Evolutionary conservation across 805 yeast species (phyloP).

Genomic region (Kockiozyma suomiensis): DNA sequence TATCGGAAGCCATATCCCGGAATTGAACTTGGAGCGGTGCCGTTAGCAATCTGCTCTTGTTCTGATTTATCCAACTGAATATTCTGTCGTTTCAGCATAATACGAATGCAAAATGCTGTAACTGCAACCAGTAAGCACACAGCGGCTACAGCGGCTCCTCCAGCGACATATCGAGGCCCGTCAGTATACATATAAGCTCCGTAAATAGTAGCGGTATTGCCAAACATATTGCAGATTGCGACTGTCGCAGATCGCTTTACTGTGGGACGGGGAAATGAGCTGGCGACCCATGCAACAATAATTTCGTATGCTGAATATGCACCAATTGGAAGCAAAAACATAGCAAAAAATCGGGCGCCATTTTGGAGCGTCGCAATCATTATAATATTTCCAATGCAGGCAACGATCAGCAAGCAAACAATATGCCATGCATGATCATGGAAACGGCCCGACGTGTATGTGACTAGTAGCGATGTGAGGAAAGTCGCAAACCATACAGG

Average conservation of each 20-base stretch:
- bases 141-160: slow-evolving; percentile 21
- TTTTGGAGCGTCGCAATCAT: slow-evolving; percentile 14
- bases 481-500: slow-evolving; percentile 64
- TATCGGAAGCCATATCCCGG: slow-evolving; percentile 19
- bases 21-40: background rate
- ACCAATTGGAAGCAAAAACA: slow-evolving; percentile 30
- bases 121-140: slow-evolving; percentile 11
- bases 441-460: slow-evolving; percentile 28
- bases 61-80: slow-evolving; percentile 21
- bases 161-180: slow-evolving; percentile 25
- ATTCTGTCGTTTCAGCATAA: slow-evolving; percentile 17
- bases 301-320: slow-evolving; percentile 24
- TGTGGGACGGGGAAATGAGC: slow-evolving; percentile 28
- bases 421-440: slow-evolving; percentile 28
- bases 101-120: slow-evolving; percentile 11
- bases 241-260: slow-evolving; percentile 25
- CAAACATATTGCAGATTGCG: slow-evolving; percentile 28
- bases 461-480: slow-evolving; percentile 48
- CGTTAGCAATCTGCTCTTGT: slow-evolving; percentile 5
- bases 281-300: slow-evolving; percentile 28
- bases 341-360: slow-evolving; percentile 26
- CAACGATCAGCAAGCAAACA: slow-evolving; percentile 2
- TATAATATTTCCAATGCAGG: slow-evolving; percentile 23
- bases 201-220: slow-evolving; percentile 24
- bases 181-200: slow-evolving; percentile 25